Base-by-base conservation (phyloP, 805 yeast species). In the Teunomyces atbi region DNA sequence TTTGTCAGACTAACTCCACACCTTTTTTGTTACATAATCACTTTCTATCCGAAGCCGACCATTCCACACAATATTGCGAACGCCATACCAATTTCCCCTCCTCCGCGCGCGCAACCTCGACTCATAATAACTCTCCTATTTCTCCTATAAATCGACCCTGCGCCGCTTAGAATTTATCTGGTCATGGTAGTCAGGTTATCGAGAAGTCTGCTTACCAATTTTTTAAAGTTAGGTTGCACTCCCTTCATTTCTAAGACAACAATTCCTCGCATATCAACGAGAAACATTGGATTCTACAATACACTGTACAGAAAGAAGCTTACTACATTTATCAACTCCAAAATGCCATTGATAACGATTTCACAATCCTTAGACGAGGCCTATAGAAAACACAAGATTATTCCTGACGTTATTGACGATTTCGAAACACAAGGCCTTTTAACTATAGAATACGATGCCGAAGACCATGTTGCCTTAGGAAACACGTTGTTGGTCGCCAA, bases 381-480 rank as follows among this genome's bases (percentile, higher is more conserved):
- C 13, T 70, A 69, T 51, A 54, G 59, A 44, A 77, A 77, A 56
- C 78, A 74, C 61, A 77, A 73, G 51, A 65, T 79, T 45, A 62
- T 76, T 27, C 83, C 84, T 23, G 81, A 77, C 4, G 81, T 78
- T 7, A 70, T 77, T 45, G 79, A 77, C 48, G 64, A 73, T 48
- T 73, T 72, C 48, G 68, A 61, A 21, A 65, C 81, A 32, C 78
- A 77, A 49, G 84, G 83, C 2, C 68, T 85, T 48, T 68, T 87
- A 46, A 78, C 85, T 47, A 82, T 84, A 50, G 78, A 82, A 38
- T 87, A 83, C 62, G 56, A 52, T 32, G 56, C 55, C 5, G 81
- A 81, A n/a, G 66, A 66, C 49, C 86, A 81, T 46, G 96, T 89
- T 28, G 78, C 90, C 0, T 68, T 88, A 73, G 97, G 97, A 15